phyloP scores from a whole-genome alignment of 495 filamentous ascomycete genomes.

The Aspergillus steynii region DNA sequence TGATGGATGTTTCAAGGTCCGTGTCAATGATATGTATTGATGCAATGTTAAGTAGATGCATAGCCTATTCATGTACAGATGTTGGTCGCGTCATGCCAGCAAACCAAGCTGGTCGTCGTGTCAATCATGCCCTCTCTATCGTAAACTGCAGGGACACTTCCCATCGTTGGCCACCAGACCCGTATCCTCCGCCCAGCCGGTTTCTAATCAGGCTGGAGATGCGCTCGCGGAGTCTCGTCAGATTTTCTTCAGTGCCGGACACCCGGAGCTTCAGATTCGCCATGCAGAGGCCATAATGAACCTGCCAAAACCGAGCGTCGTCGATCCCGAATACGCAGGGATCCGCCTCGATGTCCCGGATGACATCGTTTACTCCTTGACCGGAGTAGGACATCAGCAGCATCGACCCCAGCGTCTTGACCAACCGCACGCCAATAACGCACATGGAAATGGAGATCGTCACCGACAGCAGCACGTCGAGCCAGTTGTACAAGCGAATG shows the following conservation, averaged over 20 bases:
- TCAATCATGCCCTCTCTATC: conserved; percentile 33
- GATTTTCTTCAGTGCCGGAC: conserved; percentile 61
- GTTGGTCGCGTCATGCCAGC: not conserved
- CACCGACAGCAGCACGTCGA: conserved; percentile 79
- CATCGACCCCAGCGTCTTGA: conserved; percentile 85
- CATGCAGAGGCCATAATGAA: conserved; percentile 95
- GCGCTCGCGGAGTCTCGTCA: conserved; percentile 68
- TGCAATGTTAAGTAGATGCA: conserved; percentile 1
- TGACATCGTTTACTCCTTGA: conserved; percentile 67
- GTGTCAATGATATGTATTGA: not conserved
- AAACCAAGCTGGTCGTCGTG: not conserved
- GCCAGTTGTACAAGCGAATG: conserved; percentile 69
- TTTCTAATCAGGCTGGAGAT: conserved; percentile 80
- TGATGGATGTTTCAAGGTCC: not conserved
- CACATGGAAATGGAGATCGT: conserved; percentile 86
- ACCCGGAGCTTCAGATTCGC: conserved; percentile 85
- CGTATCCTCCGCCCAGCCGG: conserved; percentile 83
- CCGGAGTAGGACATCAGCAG: conserved; percentile 86
- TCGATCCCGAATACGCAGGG: conserved; percentile 73
- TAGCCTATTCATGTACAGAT: conserved; percentile 3
- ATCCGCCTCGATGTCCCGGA: conserved; percentile 82
- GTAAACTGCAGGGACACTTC: conserved; percentile 67
- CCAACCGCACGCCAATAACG: conserved; percentile 74
- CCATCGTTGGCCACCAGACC: conserved; percentile 79
- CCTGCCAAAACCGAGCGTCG: conserved; percentile 96